phyloP scores from a whole-genome alignment of 257 asterid species.

The Nyctanthes arbortristis region DNA sequence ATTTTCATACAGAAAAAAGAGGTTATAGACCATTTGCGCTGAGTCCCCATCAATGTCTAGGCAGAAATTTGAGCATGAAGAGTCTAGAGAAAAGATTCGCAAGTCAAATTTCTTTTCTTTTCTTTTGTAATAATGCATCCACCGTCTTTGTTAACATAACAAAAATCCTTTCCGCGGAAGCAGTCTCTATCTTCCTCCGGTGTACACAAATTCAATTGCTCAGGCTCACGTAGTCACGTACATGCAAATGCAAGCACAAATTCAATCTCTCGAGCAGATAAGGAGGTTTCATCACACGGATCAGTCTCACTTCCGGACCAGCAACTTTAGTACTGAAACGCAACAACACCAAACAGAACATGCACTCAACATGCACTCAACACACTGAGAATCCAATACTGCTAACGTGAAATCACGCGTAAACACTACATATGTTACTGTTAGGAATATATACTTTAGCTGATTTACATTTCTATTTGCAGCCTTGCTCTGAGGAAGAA shows the following conservation, averaged over 20 bases:
- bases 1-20: too few species aligned
- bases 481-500: neutral
- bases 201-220: neutral
- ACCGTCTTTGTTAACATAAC: neutral
- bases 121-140: neutral
- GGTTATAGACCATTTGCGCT: too few species aligned
- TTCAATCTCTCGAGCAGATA: neutral
- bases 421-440: neutral
- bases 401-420: neutral
- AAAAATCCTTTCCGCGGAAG: neutral
- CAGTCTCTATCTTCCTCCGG: neutral
- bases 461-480: neutral
- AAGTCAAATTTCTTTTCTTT: neutral
- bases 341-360: neutral
- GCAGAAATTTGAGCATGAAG: too few species aligned
- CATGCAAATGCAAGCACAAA: neutral
- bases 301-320: neutral
- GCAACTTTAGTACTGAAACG: neutral
- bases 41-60: too few species aligned
- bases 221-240: too few species aligned
- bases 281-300: neutral
- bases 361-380: neutral
- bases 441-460: neutral
- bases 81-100: too few species aligned
- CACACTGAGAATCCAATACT: neutral